Percentiles rank a stretch among this genome's conserved stretches.
These are phyloP conservation scores for Aspergillus neotritici DNA, from an alignment of 2,329 filamentous ascomycete species.

Conservation along the genomic window DNA sequence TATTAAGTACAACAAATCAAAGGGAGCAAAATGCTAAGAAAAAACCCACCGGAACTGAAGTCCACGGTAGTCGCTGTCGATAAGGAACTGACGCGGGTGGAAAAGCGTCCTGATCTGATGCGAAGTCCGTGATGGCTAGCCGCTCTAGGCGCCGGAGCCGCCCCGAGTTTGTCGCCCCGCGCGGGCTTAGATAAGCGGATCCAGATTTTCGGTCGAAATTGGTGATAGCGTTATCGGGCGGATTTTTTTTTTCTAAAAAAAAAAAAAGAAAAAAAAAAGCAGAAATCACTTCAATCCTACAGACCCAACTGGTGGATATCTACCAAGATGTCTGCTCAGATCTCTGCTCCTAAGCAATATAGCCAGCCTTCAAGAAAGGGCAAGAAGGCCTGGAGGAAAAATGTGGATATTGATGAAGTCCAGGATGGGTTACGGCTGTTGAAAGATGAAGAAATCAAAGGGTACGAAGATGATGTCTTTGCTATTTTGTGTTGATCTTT, in stretches of 20 bases:
- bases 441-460: slow-evolving; percentile 84
- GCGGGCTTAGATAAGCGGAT: slow-evolving; percentile 26
- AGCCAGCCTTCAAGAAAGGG: slow-evolving; percentile 91
- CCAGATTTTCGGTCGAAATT: slow-evolving; percentile 27
- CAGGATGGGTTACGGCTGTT: slow-evolving; percentile 74
- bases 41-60: slow-evolving; percentile 9
- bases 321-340: slow-evolving; percentile 28
- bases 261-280: slow-evolving; percentile 21
- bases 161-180: slow-evolving; percentile 24
- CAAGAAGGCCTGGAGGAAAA: slow-evolving; percentile 98
- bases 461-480: slow-evolving; percentile 47
- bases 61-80: slow-evolving; percentile 11
- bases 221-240: background rate
- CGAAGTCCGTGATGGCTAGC: slow-evolving; percentile 7
- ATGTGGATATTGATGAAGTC: slow-evolving; percentile 87
- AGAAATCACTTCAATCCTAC: background rate
- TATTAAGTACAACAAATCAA: background rate
- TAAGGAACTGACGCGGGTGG: slow-evolving; percentile 18
- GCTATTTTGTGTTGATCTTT: background rate
- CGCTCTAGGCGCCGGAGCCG: slow-evolving; percentile 5
- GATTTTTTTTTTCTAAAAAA: slow-evolving; percentile 10
- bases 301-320: slow-evolving; percentile 12
- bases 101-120: slow-evolving; percentile 11
- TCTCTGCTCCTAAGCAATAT: slow-evolving; percentile 66
- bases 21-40: background rate